A percentile compares a stretch with the other conserved stretches of the same genome.
Conservation (phyloP, 148 eudicot genomes). For the Vaccinium corymbosum region DNA sequence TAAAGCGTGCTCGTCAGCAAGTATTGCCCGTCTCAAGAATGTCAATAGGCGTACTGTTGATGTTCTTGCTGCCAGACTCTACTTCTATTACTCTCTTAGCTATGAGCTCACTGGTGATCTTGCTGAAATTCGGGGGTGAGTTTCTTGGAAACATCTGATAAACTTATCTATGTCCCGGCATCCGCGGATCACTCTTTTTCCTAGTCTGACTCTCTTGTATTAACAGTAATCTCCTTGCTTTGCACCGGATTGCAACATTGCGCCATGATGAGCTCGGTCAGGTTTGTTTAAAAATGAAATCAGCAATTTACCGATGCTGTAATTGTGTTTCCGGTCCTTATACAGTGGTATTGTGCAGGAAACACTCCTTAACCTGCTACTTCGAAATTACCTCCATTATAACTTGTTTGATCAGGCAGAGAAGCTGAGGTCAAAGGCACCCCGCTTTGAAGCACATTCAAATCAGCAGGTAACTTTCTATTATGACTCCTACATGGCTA, state of each 20-base stretch:
- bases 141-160: neutral
- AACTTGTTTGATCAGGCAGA: constrained; percentile 42
- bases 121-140: constrained; percentile 85
- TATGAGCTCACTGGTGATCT: constrained; percentile 82
- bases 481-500: neutral
- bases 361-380: constrained; percentile 84
- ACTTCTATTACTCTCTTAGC: constrained; percentile 75
- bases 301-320: neutral
- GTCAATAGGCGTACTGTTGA: constrained; percentile 75
- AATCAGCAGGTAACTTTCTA: constrained; percentile 72
- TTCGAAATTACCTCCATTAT: constrained; percentile 91
- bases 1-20: constrained; percentile 78
- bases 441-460: constrained; percentile 95
- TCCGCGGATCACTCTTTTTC: neutral
- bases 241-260: constrained; percentile 85
- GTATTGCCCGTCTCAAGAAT: constrained; percentile 76
- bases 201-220: constrained; percentile 13
- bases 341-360: constrained; percentile 44
- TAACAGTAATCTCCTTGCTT: constrained; percentile 72
- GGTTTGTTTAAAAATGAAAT: constrained; percentile 41
- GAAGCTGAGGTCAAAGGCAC: no score
- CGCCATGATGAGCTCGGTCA: constrained; percentile 97
- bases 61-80: constrained; percentile 79
- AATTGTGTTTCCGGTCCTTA: neutral
- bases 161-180: constrained; percentile 2